Evolutionary conservation across 2,329 filamentous ascomycete genomes (phyloP).

Genomic region (Hymenoscyphus occultus): DNA sequence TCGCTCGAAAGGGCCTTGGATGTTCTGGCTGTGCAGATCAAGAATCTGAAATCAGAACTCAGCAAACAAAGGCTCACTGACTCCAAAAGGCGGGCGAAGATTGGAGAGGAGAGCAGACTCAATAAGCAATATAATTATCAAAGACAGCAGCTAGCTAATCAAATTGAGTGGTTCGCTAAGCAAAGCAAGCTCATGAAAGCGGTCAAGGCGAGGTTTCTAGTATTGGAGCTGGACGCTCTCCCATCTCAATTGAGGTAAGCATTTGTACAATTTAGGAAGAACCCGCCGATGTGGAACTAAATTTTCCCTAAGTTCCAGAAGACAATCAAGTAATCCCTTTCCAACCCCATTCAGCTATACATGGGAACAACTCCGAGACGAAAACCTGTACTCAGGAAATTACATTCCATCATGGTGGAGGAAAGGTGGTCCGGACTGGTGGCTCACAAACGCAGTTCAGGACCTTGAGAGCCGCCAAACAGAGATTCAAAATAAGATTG

Average conservation of each 20-base stretch:
- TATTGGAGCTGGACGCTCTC: not conserved
- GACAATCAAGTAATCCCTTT: not conserved
- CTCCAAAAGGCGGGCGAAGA: not conserved
- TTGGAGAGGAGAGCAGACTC: not conserved
- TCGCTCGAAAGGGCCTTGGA: slow-evolving; percentile 2
- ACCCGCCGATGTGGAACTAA: not conserved
- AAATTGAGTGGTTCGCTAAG: slow-evolving; percentile 3
- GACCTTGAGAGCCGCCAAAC: not conserved
- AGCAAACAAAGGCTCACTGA: not conserved
- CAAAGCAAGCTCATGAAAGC: slow-evolving; percentile 2
- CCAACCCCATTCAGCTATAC: not conserved
- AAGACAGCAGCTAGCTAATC: not conserved
- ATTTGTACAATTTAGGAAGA: not conserved
- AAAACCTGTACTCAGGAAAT: not conserved
- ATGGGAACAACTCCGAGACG: not conserved
- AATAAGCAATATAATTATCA: slow-evolving; percentile 5
- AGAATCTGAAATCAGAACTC: not conserved
- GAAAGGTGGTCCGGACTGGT: not conserved
- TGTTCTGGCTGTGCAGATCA: not conserved
- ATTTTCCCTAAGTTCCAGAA: not conserved
- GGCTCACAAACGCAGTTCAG: not conserved
- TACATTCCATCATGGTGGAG: slow-evolving; percentile 1
- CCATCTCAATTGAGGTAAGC: not conserved
- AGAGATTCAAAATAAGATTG: not conserved
- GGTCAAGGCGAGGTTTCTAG: not conserved